phyloP scores from a whole-genome alignment of 306 rosid genomes.

The Benincasa hispida region DNA sequence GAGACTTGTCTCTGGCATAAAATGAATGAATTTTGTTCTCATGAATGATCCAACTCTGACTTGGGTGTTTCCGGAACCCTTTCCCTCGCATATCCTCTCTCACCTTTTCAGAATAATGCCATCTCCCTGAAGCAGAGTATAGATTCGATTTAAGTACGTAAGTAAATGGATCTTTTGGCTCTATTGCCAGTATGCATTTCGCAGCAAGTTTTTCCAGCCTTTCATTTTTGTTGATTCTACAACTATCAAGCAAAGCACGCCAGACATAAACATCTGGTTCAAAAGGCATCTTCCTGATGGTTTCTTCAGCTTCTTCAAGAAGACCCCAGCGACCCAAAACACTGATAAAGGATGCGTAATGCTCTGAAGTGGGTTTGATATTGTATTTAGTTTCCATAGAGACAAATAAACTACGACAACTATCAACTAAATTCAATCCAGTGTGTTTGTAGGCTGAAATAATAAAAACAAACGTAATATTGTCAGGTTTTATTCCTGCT shows the following conservation, averaged over 20 bases:
- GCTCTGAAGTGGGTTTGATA: conserved; percentile 49
- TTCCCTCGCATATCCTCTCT: conserved; percentile 56
- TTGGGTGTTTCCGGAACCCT: conserved; percentile 68
- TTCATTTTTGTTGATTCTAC: conserved; percentile 41
- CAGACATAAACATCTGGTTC: conserved; percentile 49
- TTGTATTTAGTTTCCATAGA: conserved; percentile 39
- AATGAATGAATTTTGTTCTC: conserved; percentile 56
- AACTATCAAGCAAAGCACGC: conserved; percentile 80
- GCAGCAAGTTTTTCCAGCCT: conserved; percentile 41
- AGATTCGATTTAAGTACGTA: conserved; percentile 71
- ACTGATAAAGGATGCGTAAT: conserved; percentile 55
- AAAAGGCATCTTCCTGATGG: conserved; percentile 40
- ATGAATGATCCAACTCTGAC: conserved; percentile 60
- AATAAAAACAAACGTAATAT: conserved; percentile 39
- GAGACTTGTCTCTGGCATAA: conserved; percentile 72
- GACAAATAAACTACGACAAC: conserved; percentile 42
- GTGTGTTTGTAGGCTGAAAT: conserved; percentile 67
- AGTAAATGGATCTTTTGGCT: conserved; percentile 63
- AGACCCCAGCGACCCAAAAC: conserved; percentile 86
- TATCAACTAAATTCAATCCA: conserved; percentile 47
- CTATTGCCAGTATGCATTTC: conserved; percentile 44
- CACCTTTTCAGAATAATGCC: conserved; percentile 63
- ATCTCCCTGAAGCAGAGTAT: conserved; percentile 78
- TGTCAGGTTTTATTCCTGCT: conserved; percentile 47
- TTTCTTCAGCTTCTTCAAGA: conserved; percentile 72